Conservation (phyloP, 345 rosid genomes). For the Populus pruinosa region DNA sequence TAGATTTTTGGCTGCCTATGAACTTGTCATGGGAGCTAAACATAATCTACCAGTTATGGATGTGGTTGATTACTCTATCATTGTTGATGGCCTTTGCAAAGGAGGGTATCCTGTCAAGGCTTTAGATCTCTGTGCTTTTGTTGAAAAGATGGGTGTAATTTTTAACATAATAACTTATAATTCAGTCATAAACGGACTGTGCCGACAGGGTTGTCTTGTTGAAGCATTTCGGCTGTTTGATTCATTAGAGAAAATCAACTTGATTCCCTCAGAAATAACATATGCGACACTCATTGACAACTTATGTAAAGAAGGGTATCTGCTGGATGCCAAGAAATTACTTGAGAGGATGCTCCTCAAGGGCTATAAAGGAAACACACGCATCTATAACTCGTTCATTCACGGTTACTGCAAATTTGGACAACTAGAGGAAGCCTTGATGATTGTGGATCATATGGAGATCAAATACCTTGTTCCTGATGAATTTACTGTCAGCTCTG, state of each 20-base stretch:
- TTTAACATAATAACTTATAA: conserved; percentile 67
- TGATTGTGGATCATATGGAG: conserved; percentile 43
- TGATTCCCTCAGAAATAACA: conserved; percentile 60
- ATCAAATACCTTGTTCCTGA: conserved; percentile 47
- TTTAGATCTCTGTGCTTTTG: conserved; percentile 56
- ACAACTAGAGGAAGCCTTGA: conserved; percentile 54
- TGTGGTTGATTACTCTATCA: conserved; percentile 56
- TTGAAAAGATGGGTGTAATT: conserved; percentile 43
- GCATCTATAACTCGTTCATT: conserved; percentile 64
- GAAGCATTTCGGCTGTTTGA: conserved; percentile 89
- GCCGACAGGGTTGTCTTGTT: conserved; percentile 69
- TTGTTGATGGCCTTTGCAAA: conserved; percentile 70
- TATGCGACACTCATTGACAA: conserved; percentile 59
- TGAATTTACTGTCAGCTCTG: conserved; percentile 63
- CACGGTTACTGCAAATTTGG: conserved; percentile 64
- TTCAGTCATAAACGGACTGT: conserved; percentile 63
- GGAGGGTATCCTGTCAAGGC: conserved; percentile 59
- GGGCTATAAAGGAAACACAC: conserved; percentile 43
- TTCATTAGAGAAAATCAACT: conserved; percentile 57
- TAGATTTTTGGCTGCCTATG: conserved; percentile 60
- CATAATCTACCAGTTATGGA: conserved; percentile 46
- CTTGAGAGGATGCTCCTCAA: conserved; percentile 54
- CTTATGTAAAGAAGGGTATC: conserved; percentile 63
- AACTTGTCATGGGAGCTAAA: conserved; percentile 42
- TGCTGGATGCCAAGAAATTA: conserved; percentile 58